A percentile compares a stretch with the other conserved stretches of the same genome.
Conservation (phyloP, 495 filamentous ascomycete genomes). For the Penicillium macrosclerotiorum region DNA sequence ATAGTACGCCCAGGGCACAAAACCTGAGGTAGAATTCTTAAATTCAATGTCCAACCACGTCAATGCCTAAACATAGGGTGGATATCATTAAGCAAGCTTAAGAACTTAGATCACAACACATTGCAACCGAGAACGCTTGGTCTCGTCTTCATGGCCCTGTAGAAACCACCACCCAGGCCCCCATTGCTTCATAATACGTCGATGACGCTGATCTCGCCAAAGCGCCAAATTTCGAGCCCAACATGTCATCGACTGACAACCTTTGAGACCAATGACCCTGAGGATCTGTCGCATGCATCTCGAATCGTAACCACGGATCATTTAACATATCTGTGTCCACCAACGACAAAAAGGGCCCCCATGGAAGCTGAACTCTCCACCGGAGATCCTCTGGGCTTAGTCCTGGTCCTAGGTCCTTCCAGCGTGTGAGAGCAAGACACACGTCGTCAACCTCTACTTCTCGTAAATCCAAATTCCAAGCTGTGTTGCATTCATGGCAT, state of each 20-base stretch:
- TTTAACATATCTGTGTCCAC: neutral
- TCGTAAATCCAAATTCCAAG: constrained; percentile 14
- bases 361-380: neutral
- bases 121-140: neutral
- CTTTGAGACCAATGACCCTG: neutral
- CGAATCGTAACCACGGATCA: neutral
- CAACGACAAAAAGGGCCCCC: neutral
- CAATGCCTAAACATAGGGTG: neutral
- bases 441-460: constrained; percentile 1
- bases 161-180: neutral
- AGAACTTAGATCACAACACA: neutral
- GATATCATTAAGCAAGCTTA: neutral
- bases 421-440: constrained; percentile 8
- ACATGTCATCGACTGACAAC: neutral
- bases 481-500: constrained; percentile 12
- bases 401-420: constrained; percentile 9
- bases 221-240: neutral
- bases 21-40: neutral
- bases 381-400: neutral
- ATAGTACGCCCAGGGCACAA: neutral
- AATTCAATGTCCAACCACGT: neutral
- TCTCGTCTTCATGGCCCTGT: neutral
- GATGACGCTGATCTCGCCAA: neutral
- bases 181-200: neutral
- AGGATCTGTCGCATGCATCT: neutral